Conservation (phyloP, 441 rosid species). For the Raphanus hybrid region DNA sequence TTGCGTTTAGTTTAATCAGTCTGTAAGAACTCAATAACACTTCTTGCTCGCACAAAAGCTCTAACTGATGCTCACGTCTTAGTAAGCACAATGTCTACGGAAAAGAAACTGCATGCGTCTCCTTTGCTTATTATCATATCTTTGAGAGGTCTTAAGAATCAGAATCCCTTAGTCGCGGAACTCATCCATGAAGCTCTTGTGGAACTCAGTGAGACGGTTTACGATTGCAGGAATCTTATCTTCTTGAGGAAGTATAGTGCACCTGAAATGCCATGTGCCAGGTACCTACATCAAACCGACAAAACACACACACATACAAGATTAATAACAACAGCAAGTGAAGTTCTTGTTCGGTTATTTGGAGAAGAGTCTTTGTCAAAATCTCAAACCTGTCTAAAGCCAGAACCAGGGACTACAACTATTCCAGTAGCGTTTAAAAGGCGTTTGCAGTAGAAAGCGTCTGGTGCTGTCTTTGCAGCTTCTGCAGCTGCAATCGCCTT, state of each 20-base stretch:
- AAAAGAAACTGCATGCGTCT: neutral
- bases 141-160: neutral
- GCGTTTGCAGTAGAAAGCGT: conserved; percentile 79
- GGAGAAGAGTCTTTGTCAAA: neutral
- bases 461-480: conserved; percentile 72
- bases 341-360: conserved; percentile 15
- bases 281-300: conserved; percentile 52
- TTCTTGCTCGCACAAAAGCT: conserved; percentile 14
- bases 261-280: neutral
- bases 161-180: conserved; percentile 44
- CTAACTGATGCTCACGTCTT: conserved; percentile 31
- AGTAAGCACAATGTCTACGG: conserved; percentile 23
- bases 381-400: conserved; percentile 80
- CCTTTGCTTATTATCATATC: conserved; percentile 33
- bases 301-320: neutral
- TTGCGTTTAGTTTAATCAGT: neutral
- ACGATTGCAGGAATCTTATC: neutral
- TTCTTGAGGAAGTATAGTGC: neutral
- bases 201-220: neutral
- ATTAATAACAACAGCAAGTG: conserved; percentile 11
- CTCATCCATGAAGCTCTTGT: conserved; percentile 50
- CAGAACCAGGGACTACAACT: conserved; percentile 97
- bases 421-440: conserved; percentile 90
- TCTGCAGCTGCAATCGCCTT: conserved; percentile 92
- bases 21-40: neutral